Base-by-base conservation (phyloP, 306 rosid genomes). In the Gleditsia sinensis region DNA sequence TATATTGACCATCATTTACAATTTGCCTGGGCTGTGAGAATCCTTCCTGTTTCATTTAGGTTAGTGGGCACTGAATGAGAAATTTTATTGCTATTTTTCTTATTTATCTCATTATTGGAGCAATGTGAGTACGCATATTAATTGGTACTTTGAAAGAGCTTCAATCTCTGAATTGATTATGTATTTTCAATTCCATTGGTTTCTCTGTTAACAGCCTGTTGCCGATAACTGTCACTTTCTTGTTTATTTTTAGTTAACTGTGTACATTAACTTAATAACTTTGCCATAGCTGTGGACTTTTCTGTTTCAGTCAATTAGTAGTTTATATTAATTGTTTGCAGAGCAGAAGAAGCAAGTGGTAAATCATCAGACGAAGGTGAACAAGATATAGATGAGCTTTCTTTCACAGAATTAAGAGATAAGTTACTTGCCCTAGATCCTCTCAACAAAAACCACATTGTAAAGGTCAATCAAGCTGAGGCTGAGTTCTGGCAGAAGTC, bases 401-500 rank as follows among this genome's bases (percentile, higher is more conserved):
- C 99, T 73, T 92, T 92, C 83, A 88, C 99, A 9, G 99, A 94
- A 81, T 83, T 94, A 80, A 86, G 98, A 67, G 98, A 94, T 78
- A 90, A 90, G 80, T 79, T 94, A 27, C 86, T 94, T 56, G 91
- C 93, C 65, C 75, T 94, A 42, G 96, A 94, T 81, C 96, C 97
- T 75, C 99, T 94, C 7, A 78, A 88, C 78, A 92, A 86, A 79
- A 86, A 86, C 55, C 92, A 88, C 78, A 85, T 94, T n/a, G 19
- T 82, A 67, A 90, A 88, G 78, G 82, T 94, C 50, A 94, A 94
- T 67, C 86, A 86, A 85, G 98, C 96, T n/a, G 99, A 94, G 92
- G 96, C 98, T 24, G 93, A 92, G 64, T 94, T 87, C 86, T 94
- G 99, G 99, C 80, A 62, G 76, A 94, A 92, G 82, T 92, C 96